Evolutionary conservation across 1,139 yeast species (phyloP), one percentile per base, ranked within the genome.

Genomic region (Hemisphaericaspora subhashii): DNA sequence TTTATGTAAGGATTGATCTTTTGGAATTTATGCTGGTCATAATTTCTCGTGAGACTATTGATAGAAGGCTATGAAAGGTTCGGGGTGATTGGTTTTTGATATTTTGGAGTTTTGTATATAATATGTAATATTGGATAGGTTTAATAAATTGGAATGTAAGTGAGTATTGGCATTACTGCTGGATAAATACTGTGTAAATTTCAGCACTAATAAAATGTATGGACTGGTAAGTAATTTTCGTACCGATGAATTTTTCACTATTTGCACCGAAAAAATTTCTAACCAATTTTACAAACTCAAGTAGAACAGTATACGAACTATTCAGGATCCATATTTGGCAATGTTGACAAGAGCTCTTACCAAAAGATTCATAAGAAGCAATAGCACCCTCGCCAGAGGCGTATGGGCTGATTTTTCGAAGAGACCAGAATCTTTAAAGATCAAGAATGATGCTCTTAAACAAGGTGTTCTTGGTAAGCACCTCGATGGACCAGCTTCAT

Each of bases 381-480:
- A 43, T 14, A 43, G 45, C 17, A 38, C 43, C 12, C 30, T 39
- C n/a, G 14, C 39, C 10, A 33, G 31, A 21, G 77, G 79, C 6
- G 63, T 72, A 25, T 77, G 83, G 83, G 57, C 68, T 5, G 75
- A 74, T 38, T 72, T 73, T 46, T 39, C 66, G 35, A 59, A 56
- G 33, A 63, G 83, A 51, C 53, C 80, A 12, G 53, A 62, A 7
- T 48, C 69, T 22, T 61, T 77, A 46, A 62, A 59, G 26, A 48
- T 74, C 26, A 52, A 57, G 36, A 60, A 63, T 45, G 50, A 57
- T 11, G 52, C 53, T 7, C 48, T 66, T 15, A 58, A 63, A 42
- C 45, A 51, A 2, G 68, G 68, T 16, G 43, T 74, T 33, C 57
- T 75, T 43, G 55, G 65, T 26, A 64, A 68, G 24, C 54, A 60